Evolutionary conservation across 805 yeast genomes (phyloP).

Genomic region (Schizosaccharomyces osmophilus): DNA sequence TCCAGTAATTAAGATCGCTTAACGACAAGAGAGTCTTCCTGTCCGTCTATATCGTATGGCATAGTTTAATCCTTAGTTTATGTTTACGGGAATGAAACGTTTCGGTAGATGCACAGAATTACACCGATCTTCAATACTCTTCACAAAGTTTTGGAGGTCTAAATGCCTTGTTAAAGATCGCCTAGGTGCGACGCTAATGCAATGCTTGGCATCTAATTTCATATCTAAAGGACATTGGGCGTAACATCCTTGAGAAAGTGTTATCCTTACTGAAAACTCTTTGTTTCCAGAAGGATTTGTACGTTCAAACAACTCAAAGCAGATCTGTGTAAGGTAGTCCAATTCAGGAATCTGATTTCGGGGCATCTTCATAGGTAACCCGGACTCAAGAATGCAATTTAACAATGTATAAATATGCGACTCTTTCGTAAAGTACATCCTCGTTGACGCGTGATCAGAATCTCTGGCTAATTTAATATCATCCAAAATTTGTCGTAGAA

Average conservation of each 20-base stretch:
- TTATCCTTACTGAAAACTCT: slow-evolving; percentile 69
- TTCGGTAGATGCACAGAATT: slow-evolving; percentile 74
- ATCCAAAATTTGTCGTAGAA: slow-evolving; percentile 61
- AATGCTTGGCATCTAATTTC: slow-evolving; percentile 84
- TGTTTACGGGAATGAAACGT: slow-evolving; percentile 39
- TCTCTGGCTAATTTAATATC: slow-evolving; percentile 63
- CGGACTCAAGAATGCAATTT: slow-evolving; percentile 75
- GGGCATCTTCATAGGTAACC: slow-evolving; percentile 82
- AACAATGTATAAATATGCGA: slow-evolving; percentile 84
- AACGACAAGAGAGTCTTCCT: too few relatives aligned
- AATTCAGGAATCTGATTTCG: slow-evolving; percentile 89
- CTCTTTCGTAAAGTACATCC: slow-evolving; percentile 86
- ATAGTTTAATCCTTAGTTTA: not conserved
- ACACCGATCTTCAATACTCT: slow-evolving; percentile 57
- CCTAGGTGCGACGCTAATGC: slow-evolving; percentile 85
- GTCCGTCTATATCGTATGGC: too few relatives aligned
- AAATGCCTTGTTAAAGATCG: slow-evolving; percentile 74
- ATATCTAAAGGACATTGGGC: slow-evolving; percentile 94
- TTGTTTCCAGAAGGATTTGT: slow-evolving; percentile 19
- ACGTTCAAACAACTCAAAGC: slow-evolving; percentile 71
- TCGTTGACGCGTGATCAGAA: slow-evolving; percentile 58
- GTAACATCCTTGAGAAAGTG: slow-evolving; percentile 95
- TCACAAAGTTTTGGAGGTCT: slow-evolving; percentile 71
- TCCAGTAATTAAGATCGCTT: too few relatives aligned
- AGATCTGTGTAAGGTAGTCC: slow-evolving; percentile 83